Base-by-base conservation (phyloP, 1,284 basidiomycete genomes). In the Irpex sp. region DNA sequence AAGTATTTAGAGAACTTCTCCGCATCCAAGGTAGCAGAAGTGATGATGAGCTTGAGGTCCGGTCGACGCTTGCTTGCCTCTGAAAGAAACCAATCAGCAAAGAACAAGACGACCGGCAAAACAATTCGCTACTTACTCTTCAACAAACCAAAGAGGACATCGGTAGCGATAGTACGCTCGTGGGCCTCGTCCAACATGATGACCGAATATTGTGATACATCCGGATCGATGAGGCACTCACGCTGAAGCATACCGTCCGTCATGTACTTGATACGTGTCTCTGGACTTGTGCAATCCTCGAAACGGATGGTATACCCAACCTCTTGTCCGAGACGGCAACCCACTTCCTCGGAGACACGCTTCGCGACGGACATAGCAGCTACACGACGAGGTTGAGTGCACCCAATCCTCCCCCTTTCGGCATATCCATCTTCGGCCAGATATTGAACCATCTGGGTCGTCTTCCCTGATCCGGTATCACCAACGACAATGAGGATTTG, bases 221-320 rank as follows among this genome's bases (percentile, higher is more conserved):
- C 88, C 5, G 96, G 96, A 72, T 99, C 97, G 67, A 98, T 91
- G 54, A 99, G 79, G 70, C 92, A 94, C 80, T 99, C 96, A 77
- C 96, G 86, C 72, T 98, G 93, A 12, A 99, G 83, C 94, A 99
- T 98, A 79, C 96, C 97, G 72, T 99, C 96, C 66, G 97, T 99
- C 97, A 99, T 99, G 83, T 97, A 99, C 77, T 99, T 99, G 83
- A 99, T 98, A 71, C 91, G 88, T 10, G 96, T 99, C 75, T 98
- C 97, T 0, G 96, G 94, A 70, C 93, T 90, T 4, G 96, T 98
- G 75, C 95, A 95, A 75, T 99, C 97, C 78, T 99, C 96, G 75
- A 99, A 99, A 79, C 97, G 96, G 69, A 99, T 98, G 4, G 91
- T 94, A 73, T 99, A 99, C 1, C 96, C 96, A 62, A 99, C 96